Evolutionary conservation across 768 basidiomycete genomes (phyloP).

Genomic region (Leccinellum albellum): DNA sequence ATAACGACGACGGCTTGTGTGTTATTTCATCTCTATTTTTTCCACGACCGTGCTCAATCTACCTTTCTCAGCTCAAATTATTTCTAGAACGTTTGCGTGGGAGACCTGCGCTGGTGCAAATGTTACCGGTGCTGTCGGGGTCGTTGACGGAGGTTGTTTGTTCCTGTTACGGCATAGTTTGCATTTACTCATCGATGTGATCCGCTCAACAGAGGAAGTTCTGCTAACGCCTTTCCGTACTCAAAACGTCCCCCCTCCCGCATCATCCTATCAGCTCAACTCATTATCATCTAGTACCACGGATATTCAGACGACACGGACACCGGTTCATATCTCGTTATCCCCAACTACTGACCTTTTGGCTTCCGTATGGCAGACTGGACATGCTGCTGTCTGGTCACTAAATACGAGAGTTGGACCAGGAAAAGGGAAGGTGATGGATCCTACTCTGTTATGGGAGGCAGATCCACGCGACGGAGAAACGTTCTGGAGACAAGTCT

Average conservation of each 20-base stretch:
- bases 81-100: conserved; percentile 69
- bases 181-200: neutral
- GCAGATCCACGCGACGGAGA: conserved; percentile 13
- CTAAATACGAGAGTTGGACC: conserved; percentile 60
- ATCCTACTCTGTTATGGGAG: conserved; percentile 43
- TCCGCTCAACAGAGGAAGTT: conserved; percentile 50
- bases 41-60: conserved; percentile 2
- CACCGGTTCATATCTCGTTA: conserved; percentile 66
- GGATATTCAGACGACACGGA: conserved; percentile 7
- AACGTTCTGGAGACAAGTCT: conserved; percentile 30
- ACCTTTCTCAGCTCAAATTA: conserved; percentile 41
- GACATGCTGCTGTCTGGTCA: conserved; percentile 64
- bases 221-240: conserved; percentile 90
- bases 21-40: conserved; percentile 19
- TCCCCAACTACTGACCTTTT: conserved; percentile 54
- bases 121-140: conserved; percentile 84
- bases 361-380: conserved; percentile 68
- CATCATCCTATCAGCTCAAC: conserved; percentile 64
- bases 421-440: conserved; percentile 56
- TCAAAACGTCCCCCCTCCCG: conserved; percentile 98
- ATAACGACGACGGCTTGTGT: conserved; percentile 65
- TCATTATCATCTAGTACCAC: conserved; percentile 9
- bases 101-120: conserved; percentile 73
- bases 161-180: neutral
- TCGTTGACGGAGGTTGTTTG: conserved; percentile 81